Evolutionary conservation across 495 filamentous ascomycete species (phyloP).

Genomic region (Podospora tetraspora): DNA sequence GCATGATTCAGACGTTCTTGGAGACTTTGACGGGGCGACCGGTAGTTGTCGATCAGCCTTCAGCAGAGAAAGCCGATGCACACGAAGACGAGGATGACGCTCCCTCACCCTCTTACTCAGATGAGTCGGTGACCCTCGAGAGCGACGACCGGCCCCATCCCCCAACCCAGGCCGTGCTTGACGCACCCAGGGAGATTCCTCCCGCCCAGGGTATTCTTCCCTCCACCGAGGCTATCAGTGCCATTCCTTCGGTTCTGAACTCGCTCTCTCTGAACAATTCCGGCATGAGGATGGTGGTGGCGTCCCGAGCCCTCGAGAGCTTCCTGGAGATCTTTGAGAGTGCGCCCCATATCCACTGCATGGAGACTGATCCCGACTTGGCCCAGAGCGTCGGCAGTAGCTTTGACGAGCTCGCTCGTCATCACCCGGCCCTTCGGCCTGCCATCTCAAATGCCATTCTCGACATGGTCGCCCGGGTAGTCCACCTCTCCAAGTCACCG

Average conservation of each 20-base stretch:
- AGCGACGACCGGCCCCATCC: slow-evolving; percentile 41
- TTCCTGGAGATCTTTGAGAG: slow-evolving; percentile 96
- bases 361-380: slow-evolving; percentile 67
- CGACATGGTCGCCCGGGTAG: slow-evolving; percentile 76
- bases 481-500: slow-evolving; percentile 60
- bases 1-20: slow-evolving; percentile 76
- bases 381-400: slow-evolving; percentile 63
- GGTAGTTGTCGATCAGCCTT: slow-evolving; percentile 37
- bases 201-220: slow-evolving; percentile 75
- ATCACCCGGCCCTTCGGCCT: slow-evolving; percentile 78
- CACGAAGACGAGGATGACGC: slow-evolving; percentile 26
- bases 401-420: slow-evolving; percentile 91
- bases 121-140: slow-evolving; percentile 39
- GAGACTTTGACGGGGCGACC: slow-evolving; percentile 65
- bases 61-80: slow-evolving; percentile 27
- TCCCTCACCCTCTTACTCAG: slow-evolving; percentile 32
- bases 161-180: slow-evolving; percentile 37
- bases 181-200: slow-evolving; percentile 36
- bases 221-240: slow-evolving; percentile 75
- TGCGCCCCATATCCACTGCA: slow-evolving; percentile 75
- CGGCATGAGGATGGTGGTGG: slow-evolving; percentile 85
- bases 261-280: slow-evolving; percentile 86
- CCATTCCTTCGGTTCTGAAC: slow-evolving; percentile 80
- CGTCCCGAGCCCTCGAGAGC: slow-evolving; percentile 70
- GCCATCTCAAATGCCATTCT: slow-evolving; percentile 74